Evolutionary conservation across 2,329 filamentous ascomycete genomes (phyloP).

Genomic region (Aspergillus terreus): DNA sequence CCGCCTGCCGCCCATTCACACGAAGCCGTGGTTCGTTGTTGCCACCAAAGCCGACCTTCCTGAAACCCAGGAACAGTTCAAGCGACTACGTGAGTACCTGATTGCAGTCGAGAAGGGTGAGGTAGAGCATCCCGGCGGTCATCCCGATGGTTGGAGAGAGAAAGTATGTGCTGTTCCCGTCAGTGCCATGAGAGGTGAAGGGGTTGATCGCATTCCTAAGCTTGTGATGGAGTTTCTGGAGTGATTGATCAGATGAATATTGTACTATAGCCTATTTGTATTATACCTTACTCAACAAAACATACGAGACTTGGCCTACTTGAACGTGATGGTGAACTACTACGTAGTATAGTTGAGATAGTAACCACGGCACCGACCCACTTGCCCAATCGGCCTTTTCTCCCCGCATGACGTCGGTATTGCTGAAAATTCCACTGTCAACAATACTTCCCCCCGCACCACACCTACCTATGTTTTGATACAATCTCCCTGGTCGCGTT

Average conservation of each 20-base stretch:
- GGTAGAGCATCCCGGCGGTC: slow-evolving; percentile 71
- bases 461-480: background rate
- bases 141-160: slow-evolving; percentile 58
- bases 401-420: slow-evolving; percentile 6
- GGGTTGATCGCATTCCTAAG: slow-evolving; percentile 58
- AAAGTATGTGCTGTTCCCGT: slow-evolving; percentile 69
- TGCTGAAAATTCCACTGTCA: background rate
- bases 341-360: too few species aligned
- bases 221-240: slow-evolving; percentile 42
- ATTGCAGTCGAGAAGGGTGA: slow-evolving; percentile 59
- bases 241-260: slow-evolving; percentile 8
- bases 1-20: slow-evolving; percentile 68
- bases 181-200: slow-evolving; percentile 83
- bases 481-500: background rate
- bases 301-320: background rate
- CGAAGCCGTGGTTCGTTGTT: slow-evolving; percentile 94
- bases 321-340: too few species aligned
- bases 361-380: slow-evolving; percentile 31
- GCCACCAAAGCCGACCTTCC: slow-evolving; percentile 88
- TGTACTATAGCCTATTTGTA: background rate
- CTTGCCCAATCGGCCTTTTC: slow-evolving; percentile 40
- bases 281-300: background rate
- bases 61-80: slow-evolving; percentile 74
- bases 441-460: background rate
- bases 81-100: slow-evolving; percentile 66